Percentiles rank a stretch among this genome's conserved stretches.
These are phyloP conservation scores for Rhipidocladum racemiflorum DNA, from an alignment of 176 grass and related monocot genomes.

Conservation along the genomic window DNA sequence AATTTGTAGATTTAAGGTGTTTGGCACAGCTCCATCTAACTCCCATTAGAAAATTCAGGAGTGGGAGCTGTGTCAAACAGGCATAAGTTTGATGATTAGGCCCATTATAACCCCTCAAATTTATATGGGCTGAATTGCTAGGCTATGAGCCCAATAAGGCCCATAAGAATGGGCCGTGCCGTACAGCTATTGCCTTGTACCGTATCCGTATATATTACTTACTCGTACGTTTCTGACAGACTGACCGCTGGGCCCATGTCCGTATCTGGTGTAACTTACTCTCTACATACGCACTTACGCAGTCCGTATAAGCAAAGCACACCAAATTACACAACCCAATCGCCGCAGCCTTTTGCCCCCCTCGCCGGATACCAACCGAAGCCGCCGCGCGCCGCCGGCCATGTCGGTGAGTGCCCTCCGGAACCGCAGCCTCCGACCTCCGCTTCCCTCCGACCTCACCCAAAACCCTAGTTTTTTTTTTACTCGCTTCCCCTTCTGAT, in stretches of 20 bases:
- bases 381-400: neutral
- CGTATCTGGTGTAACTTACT: neutral
- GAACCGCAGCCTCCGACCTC: neutral
- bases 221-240: neutral
- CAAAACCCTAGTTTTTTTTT: neutral
- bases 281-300: neutral
- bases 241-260: neutral
- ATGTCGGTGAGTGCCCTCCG: slow-evolving; percentile 59
- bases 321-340: neutral
- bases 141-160: no score
- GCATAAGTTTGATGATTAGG: neutral
- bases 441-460: neutral
- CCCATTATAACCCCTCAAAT: neutral
- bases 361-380: slow-evolving; percentile 22
- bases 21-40: no score
- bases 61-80: no score
- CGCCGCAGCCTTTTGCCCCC: neutral
- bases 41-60: no score
- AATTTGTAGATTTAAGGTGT: no score
- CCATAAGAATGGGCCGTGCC: neutral
- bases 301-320: neutral
- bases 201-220: neutral
- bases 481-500: neutral
- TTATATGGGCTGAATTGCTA: neutral
- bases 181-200: neutral